These are phyloP conservation scores for Debaryomyces udenii DNA, from an alignment of 1,139 yeast species.

Conservation along the genomic window DNA sequence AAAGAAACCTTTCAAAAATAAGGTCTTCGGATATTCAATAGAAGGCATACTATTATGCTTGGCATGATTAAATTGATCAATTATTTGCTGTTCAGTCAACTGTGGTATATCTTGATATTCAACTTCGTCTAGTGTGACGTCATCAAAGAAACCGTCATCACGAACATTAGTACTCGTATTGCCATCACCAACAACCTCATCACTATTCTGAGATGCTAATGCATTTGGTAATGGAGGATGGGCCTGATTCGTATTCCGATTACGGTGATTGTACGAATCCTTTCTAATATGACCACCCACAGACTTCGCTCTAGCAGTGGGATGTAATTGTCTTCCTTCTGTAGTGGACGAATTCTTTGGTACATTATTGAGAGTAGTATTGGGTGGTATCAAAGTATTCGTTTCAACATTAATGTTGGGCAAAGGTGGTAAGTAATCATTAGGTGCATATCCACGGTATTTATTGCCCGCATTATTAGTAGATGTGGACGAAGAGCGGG, in stretches of 20 bases:
- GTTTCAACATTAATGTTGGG: constrained; percentile 43
- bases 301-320: constrained; percentile 88
- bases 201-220: constrained; percentile 47
- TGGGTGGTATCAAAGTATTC: constrained; percentile 24
- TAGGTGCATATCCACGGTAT: constrained; percentile 45
- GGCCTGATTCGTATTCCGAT: constrained; percentile 24
- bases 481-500: constrained; percentile 36
- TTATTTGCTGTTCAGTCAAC: constrained; percentile 63
- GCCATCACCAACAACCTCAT: constrained; percentile 32
- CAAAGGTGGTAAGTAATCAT: constrained; percentile 52
- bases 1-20: constrained; percentile 91
- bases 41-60: constrained; percentile 87
- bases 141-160: constrained; percentile 67
- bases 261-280: constrained; percentile 42
- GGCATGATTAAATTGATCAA: constrained; percentile 70
- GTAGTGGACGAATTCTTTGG: constrained; percentile 10
- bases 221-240: constrained; percentile 57
- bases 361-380: constrained; percentile 7
- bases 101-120: constrained; percentile 40
- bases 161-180: constrained; percentile 19
- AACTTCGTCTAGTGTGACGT: constrained; percentile 55
- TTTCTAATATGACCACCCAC: constrained; percentile 77
- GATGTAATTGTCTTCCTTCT: constrained; percentile 51
- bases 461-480: constrained; percentile 23
- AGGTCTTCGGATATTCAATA: constrained; percentile 88